Evolutionary conservation across 1,284 basidiomycete genomes (phyloP), one percentile per base, ranked within the genome.

Genomic region (Sanghuangporus sanghuang): DNA sequence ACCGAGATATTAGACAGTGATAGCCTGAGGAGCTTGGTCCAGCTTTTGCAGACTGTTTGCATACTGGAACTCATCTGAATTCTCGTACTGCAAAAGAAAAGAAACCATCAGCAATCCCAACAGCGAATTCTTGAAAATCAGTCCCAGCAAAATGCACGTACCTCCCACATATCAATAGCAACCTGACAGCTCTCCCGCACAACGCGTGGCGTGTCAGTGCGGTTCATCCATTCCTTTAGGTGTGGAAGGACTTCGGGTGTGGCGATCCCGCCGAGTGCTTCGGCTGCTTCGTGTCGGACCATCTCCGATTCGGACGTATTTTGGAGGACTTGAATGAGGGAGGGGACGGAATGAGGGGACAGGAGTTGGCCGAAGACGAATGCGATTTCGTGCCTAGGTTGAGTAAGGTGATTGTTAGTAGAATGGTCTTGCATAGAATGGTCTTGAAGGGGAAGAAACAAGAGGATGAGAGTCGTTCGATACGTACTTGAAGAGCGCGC

Each of bases 211-310:
- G 93, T 87, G 68, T 93, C 89, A 59, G 83, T 78, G 66, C 88
- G 82, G 36, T 78, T 77, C 75, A 93, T 89, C 89, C 95, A 98
- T 72, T 95, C 90, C 68, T 89, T 86, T 36, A 99, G 79, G 66
- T 95, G 84, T 2, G 90, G 88, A 27, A 98, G 79, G 6, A 98
- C 95, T 62, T 92, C 95, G 1, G 95, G 93, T 2, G 93, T 95
- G 1, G 92, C 95, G 59, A 99, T 98, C 3, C 96, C 95, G 21
- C 97, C 97, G 0, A 99, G 84, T 2, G 97, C 97, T 76, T 99
- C 97, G 6, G 97, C 97, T 21, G 96, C 97, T 77, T 99, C 97
- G 72, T 99, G 97, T 27, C 97, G 86, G 4, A 99, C 97, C 97
- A 99, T 99, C 64, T 97, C 95, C 55, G 91, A 90, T 76, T 99